These are phyloP conservation scores for Garcia nutans DNA, from an alignment of 345 rosid species.

Conservation along the genomic window DNA sequence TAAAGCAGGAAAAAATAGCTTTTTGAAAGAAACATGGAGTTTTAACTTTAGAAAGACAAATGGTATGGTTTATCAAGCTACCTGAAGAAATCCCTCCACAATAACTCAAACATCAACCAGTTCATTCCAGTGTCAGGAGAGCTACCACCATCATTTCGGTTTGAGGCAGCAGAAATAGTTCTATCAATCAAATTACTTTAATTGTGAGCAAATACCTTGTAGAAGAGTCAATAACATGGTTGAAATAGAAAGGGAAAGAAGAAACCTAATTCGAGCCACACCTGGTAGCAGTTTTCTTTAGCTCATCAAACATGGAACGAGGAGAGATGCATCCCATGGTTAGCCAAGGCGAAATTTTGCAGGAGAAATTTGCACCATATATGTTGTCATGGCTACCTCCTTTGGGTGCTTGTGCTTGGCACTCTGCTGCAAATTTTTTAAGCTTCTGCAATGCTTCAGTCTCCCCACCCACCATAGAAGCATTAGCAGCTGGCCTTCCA, in stretches of 20 bases:
- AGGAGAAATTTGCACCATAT: constrained; percentile 89
- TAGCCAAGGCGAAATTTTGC: constrained; percentile 97
- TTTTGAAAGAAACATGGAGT: not conserved
- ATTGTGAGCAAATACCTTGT: not conserved
- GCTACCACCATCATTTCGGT: constrained; percentile 29
- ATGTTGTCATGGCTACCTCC: constrained; percentile 60
- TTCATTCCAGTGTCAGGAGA: constrained; percentile 54
- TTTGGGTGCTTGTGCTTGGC: constrained; percentile 73
- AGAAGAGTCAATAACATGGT: constrained; percentile 1
- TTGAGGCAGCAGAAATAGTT: constrained; percentile 37
- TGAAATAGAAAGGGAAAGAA: not conserved
- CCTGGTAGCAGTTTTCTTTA: constrained; percentile 75
- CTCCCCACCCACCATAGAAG: constrained; percentile 92
- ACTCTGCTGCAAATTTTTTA: constrained; percentile 73
- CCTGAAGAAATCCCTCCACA: constrained; percentile 99
- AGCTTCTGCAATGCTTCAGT: constrained; percentile 80
- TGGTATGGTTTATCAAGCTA: constrained; percentile 21
- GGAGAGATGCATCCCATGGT: constrained; percentile 90
- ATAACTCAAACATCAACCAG: constrained; percentile 83
- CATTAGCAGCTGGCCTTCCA: constrained; percentile 49
- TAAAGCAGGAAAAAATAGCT: not conserved
- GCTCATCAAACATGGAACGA: constrained; percentile 84
- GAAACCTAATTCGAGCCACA: constrained; percentile 15
- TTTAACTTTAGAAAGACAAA: not conserved
- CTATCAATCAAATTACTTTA: constrained; percentile 17